Evolutionary conservation across 352 stramenopile genomes (phyloP).

Genomic region (Globisporangium cederbergense): DNA sequence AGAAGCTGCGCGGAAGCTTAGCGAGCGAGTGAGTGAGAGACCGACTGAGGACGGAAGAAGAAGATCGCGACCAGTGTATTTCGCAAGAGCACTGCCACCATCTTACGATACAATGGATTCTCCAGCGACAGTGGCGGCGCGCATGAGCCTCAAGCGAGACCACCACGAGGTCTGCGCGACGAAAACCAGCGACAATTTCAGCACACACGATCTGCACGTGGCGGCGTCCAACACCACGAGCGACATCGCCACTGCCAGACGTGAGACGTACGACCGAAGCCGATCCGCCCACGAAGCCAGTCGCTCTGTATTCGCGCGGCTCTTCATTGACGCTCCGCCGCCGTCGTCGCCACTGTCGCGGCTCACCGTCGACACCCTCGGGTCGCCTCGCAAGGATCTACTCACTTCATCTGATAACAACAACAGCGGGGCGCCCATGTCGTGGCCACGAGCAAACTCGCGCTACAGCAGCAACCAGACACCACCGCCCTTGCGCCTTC

Average conservation of each 20-base stretch:
- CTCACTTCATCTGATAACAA: background rate
- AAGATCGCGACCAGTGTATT: slow-evolving; percentile 1
- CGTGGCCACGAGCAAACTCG: slow-evolving; percentile 6
- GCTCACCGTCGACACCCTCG: slow-evolving; percentile 4
- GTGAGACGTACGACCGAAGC: background rate
- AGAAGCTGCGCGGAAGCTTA: background rate
- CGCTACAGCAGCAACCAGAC: slow-evolving; percentile 5
- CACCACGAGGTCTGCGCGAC: background rate
- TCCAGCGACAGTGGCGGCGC: background rate
- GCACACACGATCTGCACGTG: background rate
- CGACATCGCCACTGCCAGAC: background rate
- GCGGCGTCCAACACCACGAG: background rate
- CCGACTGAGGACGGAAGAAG: background rate
- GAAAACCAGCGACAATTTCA: background rate
- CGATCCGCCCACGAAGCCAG: background rate
- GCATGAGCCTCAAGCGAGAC: slow-evolving; percentile 1
- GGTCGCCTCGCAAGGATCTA: slow-evolving; percentile 1
- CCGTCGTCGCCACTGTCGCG: slow-evolving; percentile 6
- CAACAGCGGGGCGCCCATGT: background rate
- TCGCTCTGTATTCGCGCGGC: slow-evolving; percentile 1
- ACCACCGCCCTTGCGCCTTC: background rate
- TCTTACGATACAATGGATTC: background rate
- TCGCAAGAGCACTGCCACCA: background rate
- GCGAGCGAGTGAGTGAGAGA: background rate
- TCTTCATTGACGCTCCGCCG: background rate